A percentile compares a stretch with the other conserved stretches of the same genome.
Evolutionary conservation across 257 asterid genomes (phyloP).

Genomic region (Lavandula angustifolia): DNA sequence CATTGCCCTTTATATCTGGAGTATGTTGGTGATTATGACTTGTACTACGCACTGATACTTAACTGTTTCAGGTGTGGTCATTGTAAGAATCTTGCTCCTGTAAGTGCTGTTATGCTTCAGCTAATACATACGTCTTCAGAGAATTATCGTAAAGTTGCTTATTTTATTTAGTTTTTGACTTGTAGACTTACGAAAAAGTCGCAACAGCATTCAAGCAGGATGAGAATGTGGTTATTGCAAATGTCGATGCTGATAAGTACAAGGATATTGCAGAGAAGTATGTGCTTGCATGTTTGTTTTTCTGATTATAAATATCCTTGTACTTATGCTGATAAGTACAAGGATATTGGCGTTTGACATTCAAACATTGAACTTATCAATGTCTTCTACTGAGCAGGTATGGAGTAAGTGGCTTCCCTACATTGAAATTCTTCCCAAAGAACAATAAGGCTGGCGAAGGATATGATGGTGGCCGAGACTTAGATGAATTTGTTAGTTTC

Average conservation of each 20-base stretch:
- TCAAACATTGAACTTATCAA: too few relatives aligned
- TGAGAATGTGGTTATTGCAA: too few relatives aligned
- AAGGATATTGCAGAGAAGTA: too few relatives aligned
- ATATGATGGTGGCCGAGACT: conserved; percentile 64
- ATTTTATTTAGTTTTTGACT: conserved; percentile 23
- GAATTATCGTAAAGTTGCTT: conserved; percentile 18
- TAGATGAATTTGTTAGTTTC: conserved; percentile 65
- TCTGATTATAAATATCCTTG: too few relatives aligned
- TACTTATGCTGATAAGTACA: too few relatives aligned
- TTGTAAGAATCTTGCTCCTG: conserved; percentile 90
- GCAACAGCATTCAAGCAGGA: too few relatives aligned
- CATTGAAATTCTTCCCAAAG: conserved; percentile 88
- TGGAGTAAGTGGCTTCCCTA: conserved; percentile 44
- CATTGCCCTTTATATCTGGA: conserved; percentile 15
- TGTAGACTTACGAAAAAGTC: conserved; percentile 3
- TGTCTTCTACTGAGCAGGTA: too few relatives aligned
- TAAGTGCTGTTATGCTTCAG: conserved; percentile 46
- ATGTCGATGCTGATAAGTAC: too few relatives aligned
- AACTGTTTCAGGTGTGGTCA: conserved; percentile 78
- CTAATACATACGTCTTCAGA: conserved; percentile 5
- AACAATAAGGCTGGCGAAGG: conserved; percentile 93
- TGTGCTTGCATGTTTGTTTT: too few relatives aligned
- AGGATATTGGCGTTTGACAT: too few relatives aligned
- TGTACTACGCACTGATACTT: conserved; percentile 30
- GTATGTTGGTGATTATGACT: conserved; percentile 9